Base-by-base conservation (phyloP, 1,284 basidiomycete genomes). In the Hortiboletus rubellus region DNA sequence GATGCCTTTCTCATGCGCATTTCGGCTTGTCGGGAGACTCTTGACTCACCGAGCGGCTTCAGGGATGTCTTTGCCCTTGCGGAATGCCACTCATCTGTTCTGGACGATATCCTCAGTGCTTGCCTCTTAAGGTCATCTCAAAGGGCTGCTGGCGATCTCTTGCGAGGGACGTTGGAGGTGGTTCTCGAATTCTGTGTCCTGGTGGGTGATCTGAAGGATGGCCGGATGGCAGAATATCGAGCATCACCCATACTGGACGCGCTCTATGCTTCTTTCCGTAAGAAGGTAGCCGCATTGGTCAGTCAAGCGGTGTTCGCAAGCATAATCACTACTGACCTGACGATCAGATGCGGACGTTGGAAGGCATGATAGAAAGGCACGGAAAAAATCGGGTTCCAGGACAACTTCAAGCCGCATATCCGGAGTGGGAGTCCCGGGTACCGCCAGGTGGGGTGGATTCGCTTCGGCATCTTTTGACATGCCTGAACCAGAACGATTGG, bases 111-210 rank as follows among this genome's bases (percentile, higher is more conserved):
- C 33, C 78, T 94, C 30, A 85, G 81, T 52, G 86, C 90, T 12
- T 94, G 91, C 67, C 75, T 94, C n/a, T 73, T 94, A 36, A 77
- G 89, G 38, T 84, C 89, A 0, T 80, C 82, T 3, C 91, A 94
- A 68, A 80, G 85, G 61, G 77, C 80, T 3, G 84, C 82, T 9
- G 84, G 84, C 0, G 86, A 90, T 60, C 73, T 89, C 24, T 75
- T 95, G 37, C 82, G 85, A 50, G 79, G 82, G 30, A 78, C 83
- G 24, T 75, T 94, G 58, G 85, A 89, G 60, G 69, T 85, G 36
- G 78, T 93, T 6, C 76, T 95, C 44, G 85, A 90, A 56, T 81
- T 92, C 57, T 84, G 84, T 40, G 80, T 90, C 42, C 72, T 89
- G 22, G 79, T 88, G 4, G 86, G 86, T 11, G 86, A 91, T 57